Conservation (phyloP, 768 basidiomycete species). For the Serendipita vermifera region DNA sequence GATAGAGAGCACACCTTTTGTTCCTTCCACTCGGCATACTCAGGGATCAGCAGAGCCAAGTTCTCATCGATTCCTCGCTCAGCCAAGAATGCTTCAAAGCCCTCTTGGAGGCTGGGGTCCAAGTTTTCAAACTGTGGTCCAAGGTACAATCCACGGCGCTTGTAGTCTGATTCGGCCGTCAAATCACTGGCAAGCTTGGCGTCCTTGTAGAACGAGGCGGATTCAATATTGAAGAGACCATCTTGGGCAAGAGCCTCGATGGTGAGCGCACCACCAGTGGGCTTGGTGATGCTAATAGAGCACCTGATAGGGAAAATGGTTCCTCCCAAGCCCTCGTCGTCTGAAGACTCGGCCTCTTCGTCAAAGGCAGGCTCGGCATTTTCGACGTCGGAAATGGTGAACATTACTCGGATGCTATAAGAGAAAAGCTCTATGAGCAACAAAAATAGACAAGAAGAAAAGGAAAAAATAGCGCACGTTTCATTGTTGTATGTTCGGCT, state of each 20-base stretch:
- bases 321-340: constrained; percentile 24
- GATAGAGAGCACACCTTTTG: constrained; percentile 52
- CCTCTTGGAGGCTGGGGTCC: constrained; percentile 75
- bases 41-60: constrained; percentile 76
- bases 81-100: constrained; percentile 77
- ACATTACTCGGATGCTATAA: constrained; percentile 69
- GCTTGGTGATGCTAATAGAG: constrained; percentile 79
- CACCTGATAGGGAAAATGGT: constrained; percentile 60
- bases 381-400: constrained; percentile 85
- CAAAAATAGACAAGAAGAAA: constrained; percentile 5
- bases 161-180: constrained; percentile 88
- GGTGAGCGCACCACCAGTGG: constrained; percentile 50
- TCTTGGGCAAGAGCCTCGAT: constrained; percentile 70
- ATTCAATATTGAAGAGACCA: constrained; percentile 74
- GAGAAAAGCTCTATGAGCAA: neutral
- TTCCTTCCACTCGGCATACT: constrained; percentile 82
- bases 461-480: constrained; percentile 36
- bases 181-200: constrained; percentile 56
- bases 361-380: constrained; percentile 24
- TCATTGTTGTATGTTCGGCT: constrained; percentile 85
- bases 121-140: constrained; percentile 92
- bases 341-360: constrained; percentile 28
- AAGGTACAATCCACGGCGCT: constrained; percentile 79
- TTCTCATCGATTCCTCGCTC: constrained; percentile 81
- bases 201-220: constrained; percentile 74